Evolutionary conservation across 495 filamentous ascomycete genomes (phyloP).

Genomic region (Rostrohypoxylon terebratum): DNA sequence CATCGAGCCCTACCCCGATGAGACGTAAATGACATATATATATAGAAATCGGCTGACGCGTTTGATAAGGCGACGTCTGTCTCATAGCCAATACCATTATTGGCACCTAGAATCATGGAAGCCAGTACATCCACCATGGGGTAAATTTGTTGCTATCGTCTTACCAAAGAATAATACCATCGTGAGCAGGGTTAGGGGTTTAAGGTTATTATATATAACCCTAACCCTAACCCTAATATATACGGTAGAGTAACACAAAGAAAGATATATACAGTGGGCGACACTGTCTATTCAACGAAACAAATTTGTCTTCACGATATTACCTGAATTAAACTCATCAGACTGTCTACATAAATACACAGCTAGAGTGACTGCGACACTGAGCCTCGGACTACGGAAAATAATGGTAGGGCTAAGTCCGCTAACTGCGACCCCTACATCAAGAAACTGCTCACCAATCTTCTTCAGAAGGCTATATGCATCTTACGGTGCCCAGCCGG

Average conservation of each 20-base stretch:
- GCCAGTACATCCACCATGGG: conserved; percentile 8
- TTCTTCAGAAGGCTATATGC: not conserved
- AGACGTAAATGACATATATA: conserved; percentile 63
- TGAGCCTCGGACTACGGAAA: not conserved
- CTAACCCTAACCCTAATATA: not conserved
- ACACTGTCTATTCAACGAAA: not conserved
- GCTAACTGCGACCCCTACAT: not conserved
- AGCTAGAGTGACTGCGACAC: not conserved
- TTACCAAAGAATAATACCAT: conserved; percentile 51
- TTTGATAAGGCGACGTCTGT: conserved; percentile 57
- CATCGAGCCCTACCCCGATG: conserved; percentile 50
- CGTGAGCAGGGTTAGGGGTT: not conserved
- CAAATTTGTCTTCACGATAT: not conserved
- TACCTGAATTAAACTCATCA: not conserved
- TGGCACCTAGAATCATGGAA: conserved; percentile 52
- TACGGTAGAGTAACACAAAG: not conserved
- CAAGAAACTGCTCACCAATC: not conserved
- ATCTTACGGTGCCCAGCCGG: not conserved
- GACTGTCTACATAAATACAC: too few species aligned
- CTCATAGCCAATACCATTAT: conserved; percentile 64
- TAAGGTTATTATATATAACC: not conserved
- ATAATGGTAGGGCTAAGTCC: not conserved
- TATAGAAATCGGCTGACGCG: conserved; percentile 55
- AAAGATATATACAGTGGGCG: not conserved
- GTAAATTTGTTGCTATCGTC: not conserved